These are phyloP conservation scores for Cadophora gregata DNA, from an alignment of 2,329 filamentous ascomycete species.

Conservation along the genomic window DNA sequence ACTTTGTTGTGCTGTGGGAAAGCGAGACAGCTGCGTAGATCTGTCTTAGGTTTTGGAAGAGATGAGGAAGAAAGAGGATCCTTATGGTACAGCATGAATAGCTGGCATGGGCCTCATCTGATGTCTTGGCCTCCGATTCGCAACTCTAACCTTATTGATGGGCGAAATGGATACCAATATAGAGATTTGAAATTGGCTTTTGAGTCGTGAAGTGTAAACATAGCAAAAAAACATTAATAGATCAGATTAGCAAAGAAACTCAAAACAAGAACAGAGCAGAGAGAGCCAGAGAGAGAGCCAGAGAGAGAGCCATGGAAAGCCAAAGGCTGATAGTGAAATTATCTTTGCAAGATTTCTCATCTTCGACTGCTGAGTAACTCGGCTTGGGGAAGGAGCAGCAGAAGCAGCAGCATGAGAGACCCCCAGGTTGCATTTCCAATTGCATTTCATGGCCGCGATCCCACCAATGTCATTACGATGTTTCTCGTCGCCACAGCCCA, in stretches of 20 bases:
- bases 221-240: not conserved
- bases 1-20: not conserved
- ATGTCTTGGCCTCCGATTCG: slow-evolving; percentile 3
- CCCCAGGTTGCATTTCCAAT: too few species aligned
- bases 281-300: not conserved
- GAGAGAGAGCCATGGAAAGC: not conserved
- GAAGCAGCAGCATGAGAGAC: slow-evolving; percentile 4
- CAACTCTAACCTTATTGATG: slow-evolving; percentile 11
- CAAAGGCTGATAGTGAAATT: not conserved
- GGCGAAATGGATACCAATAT: not conserved
- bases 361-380: slow-evolving; percentile 3
- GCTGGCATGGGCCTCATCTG: not conserved
- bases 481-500: slow-evolving; percentile 7
- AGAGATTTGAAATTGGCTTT: not conserved
- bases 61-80: not conserved
- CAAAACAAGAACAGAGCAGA: not conserved
- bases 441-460: not conserved
- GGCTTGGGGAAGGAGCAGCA: not conserved
- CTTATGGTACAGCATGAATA: not conserved
- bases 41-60: not conserved
- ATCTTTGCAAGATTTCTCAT: not conserved
- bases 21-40: not conserved
- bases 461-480: not conserved
- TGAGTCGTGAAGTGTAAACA: not conserved
- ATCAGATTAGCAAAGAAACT: not conserved